These are phyloP conservation scores for Breviolum minutum DNA, from an alignment of 73 alveolate species.

Conservation along the genomic window DNA sequence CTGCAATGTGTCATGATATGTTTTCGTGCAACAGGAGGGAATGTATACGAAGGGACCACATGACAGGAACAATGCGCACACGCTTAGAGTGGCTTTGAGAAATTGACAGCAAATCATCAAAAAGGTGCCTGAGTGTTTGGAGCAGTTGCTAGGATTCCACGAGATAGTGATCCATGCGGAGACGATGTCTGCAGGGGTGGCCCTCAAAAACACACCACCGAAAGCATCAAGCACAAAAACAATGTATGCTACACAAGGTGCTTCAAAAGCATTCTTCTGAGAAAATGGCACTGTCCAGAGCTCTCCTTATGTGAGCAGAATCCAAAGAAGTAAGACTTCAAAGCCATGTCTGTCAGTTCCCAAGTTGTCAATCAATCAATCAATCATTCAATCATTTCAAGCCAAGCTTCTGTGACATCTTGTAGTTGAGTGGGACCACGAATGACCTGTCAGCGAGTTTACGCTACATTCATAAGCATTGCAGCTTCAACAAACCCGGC, in stretches of 20 bases:
- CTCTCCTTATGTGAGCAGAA: not conserved
- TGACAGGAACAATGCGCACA: not conserved
- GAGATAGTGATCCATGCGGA: constrained; percentile 41
- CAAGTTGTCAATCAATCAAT: not conserved
- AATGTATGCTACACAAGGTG: not conserved
- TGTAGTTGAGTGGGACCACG: constrained; percentile 22
- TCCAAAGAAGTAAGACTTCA: not conserved
- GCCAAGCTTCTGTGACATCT: not conserved
- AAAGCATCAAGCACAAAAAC: too few species aligned
- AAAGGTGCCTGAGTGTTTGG: constrained; percentile 46
- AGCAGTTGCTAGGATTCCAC: constrained; percentile 62
- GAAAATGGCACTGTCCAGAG: constrained; percentile 24
- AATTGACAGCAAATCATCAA: too few species aligned
- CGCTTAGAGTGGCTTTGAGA: not conserved
- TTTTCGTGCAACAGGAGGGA: not conserved
- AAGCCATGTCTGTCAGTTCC: not conserved
- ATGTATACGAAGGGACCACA: not conserved
- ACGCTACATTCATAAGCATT: too few species aligned
- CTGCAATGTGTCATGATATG: not conserved
- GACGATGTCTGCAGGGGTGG: constrained; percentile 39
- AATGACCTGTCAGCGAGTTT: not conserved
- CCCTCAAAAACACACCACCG: not conserved
- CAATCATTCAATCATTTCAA: not conserved
- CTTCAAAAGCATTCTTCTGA: not conserved
- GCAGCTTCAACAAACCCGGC: not conserved